phyloP scores from a whole-genome alignment of 2,329 filamentous ascomycete genomes.

The Nemania sp. region DNA sequence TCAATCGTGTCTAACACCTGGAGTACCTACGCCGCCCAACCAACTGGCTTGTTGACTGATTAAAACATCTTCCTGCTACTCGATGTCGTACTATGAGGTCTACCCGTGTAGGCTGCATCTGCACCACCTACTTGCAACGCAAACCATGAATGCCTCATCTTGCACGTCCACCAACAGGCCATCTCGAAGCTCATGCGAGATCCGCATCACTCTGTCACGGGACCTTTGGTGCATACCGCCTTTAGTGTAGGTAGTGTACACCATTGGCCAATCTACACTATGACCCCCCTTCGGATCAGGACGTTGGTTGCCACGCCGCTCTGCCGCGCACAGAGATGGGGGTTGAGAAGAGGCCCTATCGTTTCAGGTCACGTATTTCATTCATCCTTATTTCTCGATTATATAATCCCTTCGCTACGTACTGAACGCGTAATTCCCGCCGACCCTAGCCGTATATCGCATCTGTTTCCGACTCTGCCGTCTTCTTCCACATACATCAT shows the following conservation, averaged over 20 bases:
- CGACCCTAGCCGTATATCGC: not conserved
- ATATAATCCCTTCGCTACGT: not conserved
- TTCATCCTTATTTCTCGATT: not conserved
- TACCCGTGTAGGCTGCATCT: conserved; percentile 12
- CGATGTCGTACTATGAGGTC: conserved; percentile 6
- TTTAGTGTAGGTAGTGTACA: conserved; percentile 1
- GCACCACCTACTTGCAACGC: conserved; percentile 15
- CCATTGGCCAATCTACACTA: conserved; percentile 11
- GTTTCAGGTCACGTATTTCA: not conserved
- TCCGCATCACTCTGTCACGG: conserved; percentile 22
- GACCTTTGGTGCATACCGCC: conserved; percentile 24
- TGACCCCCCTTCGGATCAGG: not conserved
- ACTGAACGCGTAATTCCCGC: not conserved
- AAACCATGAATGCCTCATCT: conserved; percentile 9
- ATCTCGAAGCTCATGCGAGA: conserved; percentile 23
- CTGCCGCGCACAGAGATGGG: conserved; percentile 1
- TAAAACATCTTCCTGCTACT: not conserved
- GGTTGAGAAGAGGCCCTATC: not conserved
- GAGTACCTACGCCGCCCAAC: not conserved
- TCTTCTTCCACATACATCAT: not conserved
- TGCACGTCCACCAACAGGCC: conserved; percentile 4
- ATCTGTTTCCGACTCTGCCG: not conserved
- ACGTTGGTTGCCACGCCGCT: conserved; percentile 16
- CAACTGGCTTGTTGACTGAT: not conserved
- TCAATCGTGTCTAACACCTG: conserved; percentile 7